Conservation (phyloP, 1,284 basidiomycete species). For the Melampsora americana region DNA sequence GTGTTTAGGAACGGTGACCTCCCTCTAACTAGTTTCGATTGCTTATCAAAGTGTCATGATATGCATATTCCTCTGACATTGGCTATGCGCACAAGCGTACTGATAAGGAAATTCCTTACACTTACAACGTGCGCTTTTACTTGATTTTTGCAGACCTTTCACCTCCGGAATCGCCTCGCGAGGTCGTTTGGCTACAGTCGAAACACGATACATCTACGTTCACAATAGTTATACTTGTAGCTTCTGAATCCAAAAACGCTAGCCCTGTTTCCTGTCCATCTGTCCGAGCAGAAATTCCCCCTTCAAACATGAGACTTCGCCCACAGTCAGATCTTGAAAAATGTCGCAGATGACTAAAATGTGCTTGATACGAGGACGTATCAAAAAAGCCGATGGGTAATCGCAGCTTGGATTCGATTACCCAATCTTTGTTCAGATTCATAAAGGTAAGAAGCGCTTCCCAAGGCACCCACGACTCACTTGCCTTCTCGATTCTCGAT, state of each 20-base stretch:
- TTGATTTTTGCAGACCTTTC: not conserved
- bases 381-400: not conserved
- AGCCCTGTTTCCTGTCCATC: not conserved
- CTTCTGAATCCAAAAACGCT: not conserved
- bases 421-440: not conserved
- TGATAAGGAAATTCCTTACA: not conserved
- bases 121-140: not conserved
- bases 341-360: not conserved
- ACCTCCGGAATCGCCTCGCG: not conserved
- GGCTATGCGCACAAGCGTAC: not conserved
- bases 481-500: not conserved
- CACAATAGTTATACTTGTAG: not conserved
- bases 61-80: not conserved
- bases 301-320: not conserved
- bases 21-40: not conserved
- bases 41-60: not conserved
- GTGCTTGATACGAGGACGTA: not conserved
- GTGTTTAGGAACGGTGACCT: not conserved
- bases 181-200: not conserved
- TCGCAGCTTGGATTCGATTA: not conserved
- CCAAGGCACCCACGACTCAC: not conserved
- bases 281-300: not conserved
- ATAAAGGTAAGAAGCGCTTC: not conserved
- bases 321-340: not conserved
- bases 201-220: constrained; percentile 2